phyloP scores from a whole-genome alignment of 148 eudicot species.

The Selenicereus undatus region DNA sequence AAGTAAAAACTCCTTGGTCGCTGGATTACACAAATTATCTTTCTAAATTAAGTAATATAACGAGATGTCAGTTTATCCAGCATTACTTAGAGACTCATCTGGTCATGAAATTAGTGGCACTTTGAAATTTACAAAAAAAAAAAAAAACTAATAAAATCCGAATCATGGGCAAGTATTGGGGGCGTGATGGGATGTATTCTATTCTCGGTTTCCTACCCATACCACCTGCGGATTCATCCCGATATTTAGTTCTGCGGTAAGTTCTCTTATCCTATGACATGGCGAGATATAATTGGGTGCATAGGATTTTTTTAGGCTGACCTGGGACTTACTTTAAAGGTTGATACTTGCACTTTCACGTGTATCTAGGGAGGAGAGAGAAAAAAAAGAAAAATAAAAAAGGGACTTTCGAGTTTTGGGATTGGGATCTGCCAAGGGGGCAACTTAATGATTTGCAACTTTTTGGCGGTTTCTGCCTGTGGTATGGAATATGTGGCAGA shows the following conservation, averaged over 20 bases:
- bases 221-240: slow-evolving; percentile 23
- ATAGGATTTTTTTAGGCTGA: slow-evolving; percentile 49
- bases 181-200: slow-evolving; percentile 29
- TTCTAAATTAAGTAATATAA: neutral
- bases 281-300: slow-evolving; percentile 39
- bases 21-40: neutral
- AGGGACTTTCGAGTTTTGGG: neutral
- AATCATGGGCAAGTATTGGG: slow-evolving; percentile 46
- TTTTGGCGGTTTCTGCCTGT: slow-evolving; percentile 46
- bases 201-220: slow-evolving; percentile 29
- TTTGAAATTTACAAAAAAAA: neutral
- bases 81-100: neutral
- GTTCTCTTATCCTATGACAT: slow-evolving; percentile 62
- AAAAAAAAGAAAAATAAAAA: neutral
- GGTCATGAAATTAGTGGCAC: slow-evolving; percentile 10
- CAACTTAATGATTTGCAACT: slow-evolving; percentile 45
- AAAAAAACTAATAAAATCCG: slow-evolving; percentile 29
- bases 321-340: slow-evolving; percentile 50
- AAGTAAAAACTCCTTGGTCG: neutral
- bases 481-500: slow-evolving; percentile 52
- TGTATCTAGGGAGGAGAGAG: slow-evolving; percentile 38
- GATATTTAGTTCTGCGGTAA: slow-evolving; percentile 29
- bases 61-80: neutral
- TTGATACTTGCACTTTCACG: slow-evolving; percentile 51
- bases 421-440: slow-evolving; percentile 16